Evolutionary conservation across 192 early-diverging fungal genomes (phyloP).

Genomic region (Backusella tuberculispora): DNA sequence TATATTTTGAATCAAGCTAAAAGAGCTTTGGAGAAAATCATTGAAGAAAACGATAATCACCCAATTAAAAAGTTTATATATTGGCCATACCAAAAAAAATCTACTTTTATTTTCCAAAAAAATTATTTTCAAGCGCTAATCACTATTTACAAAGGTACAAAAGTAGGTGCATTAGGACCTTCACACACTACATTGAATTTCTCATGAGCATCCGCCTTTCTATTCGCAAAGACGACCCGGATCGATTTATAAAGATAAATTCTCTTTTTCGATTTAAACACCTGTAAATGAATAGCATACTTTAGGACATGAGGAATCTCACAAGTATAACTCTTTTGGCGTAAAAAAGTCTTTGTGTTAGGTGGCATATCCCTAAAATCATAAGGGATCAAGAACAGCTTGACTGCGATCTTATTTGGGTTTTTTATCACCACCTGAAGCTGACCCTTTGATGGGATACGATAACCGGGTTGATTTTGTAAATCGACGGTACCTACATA

Average conservation of each 20-base stretch:
- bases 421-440: conserved; percentile 86
- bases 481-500: conserved; percentile 79
- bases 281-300: conserved; percentile 80
- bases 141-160: conserved; percentile 39
- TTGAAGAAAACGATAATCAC: conserved; percentile 18
- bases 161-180: conserved; percentile 60
- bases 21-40: conserved; percentile 17
- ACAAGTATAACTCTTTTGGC: conserved; percentile 71
- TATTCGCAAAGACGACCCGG: conserved; percentile 78
- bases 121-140: not conserved
- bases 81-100: no score
- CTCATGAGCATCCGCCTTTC: conserved; percentile 66
- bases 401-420: conserved; percentile 72
- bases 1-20: conserved; percentile 7
- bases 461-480: conserved; percentile 37
- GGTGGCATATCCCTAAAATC: conserved; percentile 77
- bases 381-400: conserved; percentile 80
- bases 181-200: conserved; percentile 62
- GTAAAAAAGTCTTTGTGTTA: conserved; percentile 74
- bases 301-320: conserved; percentile 43
- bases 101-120: no score
- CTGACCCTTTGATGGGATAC: conserved; percentile 74
- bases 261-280: conserved; percentile 58
- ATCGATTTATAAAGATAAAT: conserved; percentile 68
- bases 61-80: no score